Conservation (phyloP, 2,329 filamentous ascomycete species). For the Nannizziopsis arthrosporioides region DNA sequence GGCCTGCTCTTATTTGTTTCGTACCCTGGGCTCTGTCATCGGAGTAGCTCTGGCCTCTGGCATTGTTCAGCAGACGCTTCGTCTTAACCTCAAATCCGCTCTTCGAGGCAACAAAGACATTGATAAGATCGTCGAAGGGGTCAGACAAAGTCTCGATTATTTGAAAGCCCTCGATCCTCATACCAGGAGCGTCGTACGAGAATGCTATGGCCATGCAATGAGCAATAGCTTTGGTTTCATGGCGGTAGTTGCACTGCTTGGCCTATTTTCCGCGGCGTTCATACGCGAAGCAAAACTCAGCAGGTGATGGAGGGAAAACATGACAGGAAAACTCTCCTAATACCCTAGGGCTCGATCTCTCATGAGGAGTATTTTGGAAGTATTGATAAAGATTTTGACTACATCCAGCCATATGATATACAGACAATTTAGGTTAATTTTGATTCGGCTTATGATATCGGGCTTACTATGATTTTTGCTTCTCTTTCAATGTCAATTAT, state of each 20-base stretch:
- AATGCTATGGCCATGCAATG: slow-evolving; percentile 52
- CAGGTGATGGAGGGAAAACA: slow-evolving; percentile 18
- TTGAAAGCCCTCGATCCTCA: slow-evolving; percentile 53
- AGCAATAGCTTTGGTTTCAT: slow-evolving; percentile 42
- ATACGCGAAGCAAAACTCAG: slow-evolving; percentile 47
- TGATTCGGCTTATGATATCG: too few species aligned
- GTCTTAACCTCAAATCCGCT: slow-evolving; percentile 43
- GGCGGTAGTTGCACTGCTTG: slow-evolving; percentile 40
- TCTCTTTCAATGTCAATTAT: too few species aligned
- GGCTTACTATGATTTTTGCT: too few species aligned
- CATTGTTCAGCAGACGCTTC: slow-evolving; percentile 57
- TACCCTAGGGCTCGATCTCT: neutral
- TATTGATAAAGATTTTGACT: too few species aligned
- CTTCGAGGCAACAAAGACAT: slow-evolving; percentile 50
- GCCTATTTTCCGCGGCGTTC: slow-evolving; percentile 37
- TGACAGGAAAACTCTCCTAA: neutral
- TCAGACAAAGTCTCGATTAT: slow-evolving; percentile 58
- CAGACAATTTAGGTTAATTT: too few species aligned
- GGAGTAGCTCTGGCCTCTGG: slow-evolving; percentile 60
- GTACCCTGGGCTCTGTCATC: slow-evolving; percentile 55
- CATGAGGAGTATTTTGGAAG: too few species aligned
- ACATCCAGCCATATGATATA: too few species aligned
- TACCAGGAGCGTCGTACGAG: slow-evolving; percentile 48
- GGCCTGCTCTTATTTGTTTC: slow-evolving; percentile 71
- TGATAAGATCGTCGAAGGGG: slow-evolving; percentile 53